Base-by-base conservation (phyloP, 371 early-diverging fungal genomes). In the Choanephora cucurbitarum region DNA sequence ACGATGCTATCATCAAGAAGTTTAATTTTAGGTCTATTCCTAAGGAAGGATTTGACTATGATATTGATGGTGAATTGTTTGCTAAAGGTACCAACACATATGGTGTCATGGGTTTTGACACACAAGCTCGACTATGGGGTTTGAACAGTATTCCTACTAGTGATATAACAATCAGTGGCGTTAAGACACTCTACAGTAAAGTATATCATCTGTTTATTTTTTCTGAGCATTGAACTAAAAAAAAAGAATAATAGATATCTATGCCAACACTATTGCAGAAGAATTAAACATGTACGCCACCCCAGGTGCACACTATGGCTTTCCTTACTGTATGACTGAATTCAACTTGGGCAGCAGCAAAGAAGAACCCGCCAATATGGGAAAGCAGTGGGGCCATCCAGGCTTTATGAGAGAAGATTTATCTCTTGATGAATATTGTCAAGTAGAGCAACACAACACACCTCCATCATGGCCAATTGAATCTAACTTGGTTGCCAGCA, bases 51-150 rank as follows among this genome's bases (percentile, higher is more conserved):
- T 78, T 64, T 52, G 70, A 78, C 48, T 78, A 51, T 60, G 60
- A 66, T 15, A 54, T 23, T 11, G 62, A 70, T 57, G 79, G 79
- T 22, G 68, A 67, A 44, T 60, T 72, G 4, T 65, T 69, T 23
- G 70, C 73, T 15, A 55, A 48, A 37, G 75, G 75, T 23, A 63
- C 72, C 0, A 78, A 78, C 55, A 57, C 69, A 0, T 53, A 54
- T 43, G 79, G 79, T 24, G 49, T 54, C 4, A 54, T 78, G 66
- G 69, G 64, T 2, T 75, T 73, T 45, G 79, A 78, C 62, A 62
- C 75, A 15, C 79, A 78, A 48, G 69, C 71, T 8, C 50, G 69
- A 8, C 45, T 78, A 19, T 78, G 79, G 79, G 79, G 75, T 24
- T 59, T 73, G 32, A 73, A 71, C 22, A 55, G 62, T 43, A 52